Evolutionary conservation across 2,329 filamentous ascomycete genomes (phyloP).

Genomic region (Cladophialophora chaetospira): DNA sequence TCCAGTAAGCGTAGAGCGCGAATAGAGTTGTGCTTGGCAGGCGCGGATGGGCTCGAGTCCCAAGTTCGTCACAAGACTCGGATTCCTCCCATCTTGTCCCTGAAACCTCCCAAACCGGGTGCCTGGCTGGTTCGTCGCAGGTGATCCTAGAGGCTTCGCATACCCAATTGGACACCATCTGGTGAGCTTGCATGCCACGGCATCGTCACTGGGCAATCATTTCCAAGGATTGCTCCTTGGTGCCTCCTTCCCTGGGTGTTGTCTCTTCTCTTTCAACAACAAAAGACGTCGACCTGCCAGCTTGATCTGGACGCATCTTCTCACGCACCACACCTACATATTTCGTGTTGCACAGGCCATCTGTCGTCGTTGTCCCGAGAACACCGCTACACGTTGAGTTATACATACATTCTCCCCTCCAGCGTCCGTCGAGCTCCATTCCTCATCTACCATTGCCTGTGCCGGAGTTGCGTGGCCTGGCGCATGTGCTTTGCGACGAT

Average conservation of each 20-base stretch:
- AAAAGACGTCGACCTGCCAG: background rate
- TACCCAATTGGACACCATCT: background rate
- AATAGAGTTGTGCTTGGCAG: constrained; percentile 9
- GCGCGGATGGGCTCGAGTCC: background rate
- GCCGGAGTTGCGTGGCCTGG: constrained; percentile 4
- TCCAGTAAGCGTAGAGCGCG: background rate
- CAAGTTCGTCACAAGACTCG: constrained; percentile 10
- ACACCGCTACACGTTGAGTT: background rate
- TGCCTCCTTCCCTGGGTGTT: background rate
- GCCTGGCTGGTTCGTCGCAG: no score
- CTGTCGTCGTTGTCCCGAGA: constrained; percentile 7
- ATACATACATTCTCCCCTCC: background rate
- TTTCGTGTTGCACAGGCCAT: constrained; percentile 21
- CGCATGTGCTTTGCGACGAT: constrained; percentile 3
- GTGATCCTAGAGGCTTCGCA: background rate
- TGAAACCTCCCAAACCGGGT: constrained; percentile 5
- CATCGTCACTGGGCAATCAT: background rate
- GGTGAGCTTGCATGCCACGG: background rate
- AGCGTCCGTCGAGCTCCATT: background rate
- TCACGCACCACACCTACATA: constrained; percentile 5
- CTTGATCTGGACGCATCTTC: constrained; percentile 4
- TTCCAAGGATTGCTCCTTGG: background rate
- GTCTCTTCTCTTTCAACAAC: background rate
- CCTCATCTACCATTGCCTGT: background rate
- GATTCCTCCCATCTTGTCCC: background rate